Percentiles rank a stretch among this genome's conserved stretches.
Conservation (phyloP, 140 eudicot species). For the Ambrosia hybrid region DNA sequence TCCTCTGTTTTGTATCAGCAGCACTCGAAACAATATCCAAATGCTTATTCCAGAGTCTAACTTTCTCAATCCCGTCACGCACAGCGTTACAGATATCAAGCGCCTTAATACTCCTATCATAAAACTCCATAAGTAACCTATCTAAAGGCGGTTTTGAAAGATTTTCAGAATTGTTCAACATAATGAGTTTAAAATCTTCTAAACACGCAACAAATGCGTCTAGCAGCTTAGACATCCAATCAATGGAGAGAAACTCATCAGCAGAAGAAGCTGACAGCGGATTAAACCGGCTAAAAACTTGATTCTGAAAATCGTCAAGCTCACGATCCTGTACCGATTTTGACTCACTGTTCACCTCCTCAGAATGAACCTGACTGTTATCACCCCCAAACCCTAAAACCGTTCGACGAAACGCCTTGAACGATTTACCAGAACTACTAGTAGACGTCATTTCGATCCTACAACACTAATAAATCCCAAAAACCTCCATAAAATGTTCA, state of each 20-base stretch:
- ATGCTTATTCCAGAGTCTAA: slow-evolving; percentile 73
- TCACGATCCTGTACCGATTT: slow-evolving; percentile 30
- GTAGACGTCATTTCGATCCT: slow-evolving; percentile 46
- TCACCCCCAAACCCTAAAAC: slow-evolving; percentile 51
- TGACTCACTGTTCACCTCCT: slow-evolving; percentile 41
- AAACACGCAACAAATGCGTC: slow-evolving; percentile 58
- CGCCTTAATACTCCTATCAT: slow-evolving; percentile 71
- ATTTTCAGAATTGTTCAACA: slow-evolving; percentile 36
- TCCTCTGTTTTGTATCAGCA: slow-evolving; percentile 52
- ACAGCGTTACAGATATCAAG: slow-evolving; percentile 82
- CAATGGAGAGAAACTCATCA: slow-evolving; percentile 60
- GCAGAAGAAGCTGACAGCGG: slow-evolving; percentile 43
- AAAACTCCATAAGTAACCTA: slow-evolving; percentile 47
- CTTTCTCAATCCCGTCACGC: slow-evolving; percentile 76
- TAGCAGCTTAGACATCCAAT: slow-evolving; percentile 66
- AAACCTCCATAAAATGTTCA: slow-evolving; percentile 15
- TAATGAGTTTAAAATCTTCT: slow-evolving; percentile 51
- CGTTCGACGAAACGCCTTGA: slow-evolving; percentile 64
- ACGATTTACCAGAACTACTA: slow-evolving; percentile 43
- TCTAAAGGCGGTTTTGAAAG: slow-evolving; percentile 62
- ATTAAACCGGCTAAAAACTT: slow-evolving; percentile 41
- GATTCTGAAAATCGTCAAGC: slow-evolving; percentile 55
- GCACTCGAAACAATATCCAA: slow-evolving; percentile 63
- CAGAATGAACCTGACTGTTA: slow-evolving; percentile 49
- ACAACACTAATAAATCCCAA: slow-evolving; percentile 11